Percentiles rank a stretch among this genome's conserved stretches.
Evolutionary conservation across 257 asterid species (phyloP).

Genomic region (Petunia secreta): DNA sequence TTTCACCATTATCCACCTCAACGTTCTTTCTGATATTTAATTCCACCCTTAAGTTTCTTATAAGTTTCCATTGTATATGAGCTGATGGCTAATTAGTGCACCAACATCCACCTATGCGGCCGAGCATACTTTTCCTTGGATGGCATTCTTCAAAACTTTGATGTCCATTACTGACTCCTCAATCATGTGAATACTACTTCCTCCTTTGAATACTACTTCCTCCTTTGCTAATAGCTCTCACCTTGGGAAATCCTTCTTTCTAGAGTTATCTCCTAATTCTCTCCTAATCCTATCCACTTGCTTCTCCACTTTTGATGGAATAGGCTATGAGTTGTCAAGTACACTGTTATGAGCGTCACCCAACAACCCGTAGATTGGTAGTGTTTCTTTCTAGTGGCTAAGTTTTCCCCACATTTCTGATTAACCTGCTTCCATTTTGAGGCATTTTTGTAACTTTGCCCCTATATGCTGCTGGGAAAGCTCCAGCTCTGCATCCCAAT

Average conservation of each 20-base stretch:
- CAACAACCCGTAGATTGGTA: neutral
- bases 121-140: neutral
- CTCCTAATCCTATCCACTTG: neutral
- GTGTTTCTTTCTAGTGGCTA: slow-evolving; percentile 9
- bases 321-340: neutral
- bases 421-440: neutral
- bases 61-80: neutral
- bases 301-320: neutral
- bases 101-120: neutral
- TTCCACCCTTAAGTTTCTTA: neutral
- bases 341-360: neutral
- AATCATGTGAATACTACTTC: neutral
- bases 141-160: slow-evolving; percentile 15
- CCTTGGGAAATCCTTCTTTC: neutral
- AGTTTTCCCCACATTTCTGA: neutral
- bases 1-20: slow-evolving; percentile 3
- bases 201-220: neutral
- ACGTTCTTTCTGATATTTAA: neutral
- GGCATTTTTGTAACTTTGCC: neutral
- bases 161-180: neutral
- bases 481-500: neutral
- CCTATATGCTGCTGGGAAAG: neutral
- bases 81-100: neutral
- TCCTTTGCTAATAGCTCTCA: neutral
- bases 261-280: neutral